Evolutionary conservation across 2,329 filamentous ascomycete genomes (phyloP), one percentile per base, ranked within the genome.

Genomic region (Apiospora aurea): DNA sequence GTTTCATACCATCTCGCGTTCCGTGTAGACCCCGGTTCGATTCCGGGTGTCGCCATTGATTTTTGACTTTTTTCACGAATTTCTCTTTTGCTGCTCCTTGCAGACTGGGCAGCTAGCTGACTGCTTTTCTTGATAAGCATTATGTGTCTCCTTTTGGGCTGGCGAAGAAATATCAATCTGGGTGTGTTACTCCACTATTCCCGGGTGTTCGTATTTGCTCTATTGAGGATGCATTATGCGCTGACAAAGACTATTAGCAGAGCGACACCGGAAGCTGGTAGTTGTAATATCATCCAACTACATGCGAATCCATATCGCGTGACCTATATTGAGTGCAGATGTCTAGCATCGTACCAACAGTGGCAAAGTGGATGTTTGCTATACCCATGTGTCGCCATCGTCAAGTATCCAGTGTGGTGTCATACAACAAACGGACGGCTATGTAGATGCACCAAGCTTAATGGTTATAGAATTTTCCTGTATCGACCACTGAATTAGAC

Each of bases 1-100:
- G 53, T 49, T 34, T 71, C 24, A 26, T 47, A 26, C n/a, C 51
- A 61, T 66, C 41, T n/a, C 57, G 34, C 51, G 51, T 67, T 71
- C 70, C 70, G 70, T 67, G 57, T 67, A 71, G 70, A 71, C 70
- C 70, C 70, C 70, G 70, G 70, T 71, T 71, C 70, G 70, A 71
- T 71, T 71, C 70, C 70, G 70, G 70, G 70, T 51, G 34, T 41
- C 70, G 70, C 46, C 70, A 71, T 29, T 21, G 5, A 21, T 61
- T 41, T 70, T 66, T 49, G 49, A 24, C 34, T 41, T 21, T 64
- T 24, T n/a, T 7, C 10, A 10, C 5, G 1, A 14, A n/a, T 64
- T 2, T 64, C 13, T 1, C 18, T 29, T 57, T 57, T 57, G 51
- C 6, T 38, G 7, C 6, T 29, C 4, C 7, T 16, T 67, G 7